Conservation (phyloP, 1,284 basidiomycete genomes). For the Abortiporus biennis region DNA sequence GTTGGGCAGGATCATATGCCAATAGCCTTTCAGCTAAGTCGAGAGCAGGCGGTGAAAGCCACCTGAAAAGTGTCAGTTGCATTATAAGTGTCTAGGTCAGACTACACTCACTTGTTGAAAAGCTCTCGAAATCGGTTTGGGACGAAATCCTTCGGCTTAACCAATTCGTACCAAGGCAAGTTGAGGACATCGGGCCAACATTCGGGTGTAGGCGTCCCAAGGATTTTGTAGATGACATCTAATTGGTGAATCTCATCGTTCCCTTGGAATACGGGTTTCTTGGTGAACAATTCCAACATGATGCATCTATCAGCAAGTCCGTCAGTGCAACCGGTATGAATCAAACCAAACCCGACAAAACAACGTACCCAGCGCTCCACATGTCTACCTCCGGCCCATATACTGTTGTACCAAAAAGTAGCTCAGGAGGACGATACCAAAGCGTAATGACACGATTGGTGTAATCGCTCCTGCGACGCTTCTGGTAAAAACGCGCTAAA, state of each 20-base stretch:
- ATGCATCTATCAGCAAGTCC: slow-evolving; percentile 66
- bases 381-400: slow-evolving; percentile 99
- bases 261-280: slow-evolving; percentile 94
- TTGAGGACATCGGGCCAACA: slow-evolving; percentile 81
- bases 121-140: slow-evolving; percentile 71
- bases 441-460: slow-evolving; percentile 98
- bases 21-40: slow-evolving; percentile 83
- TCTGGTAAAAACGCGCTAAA: slow-evolving; percentile 94
- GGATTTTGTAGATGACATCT: slow-evolving; percentile 84
- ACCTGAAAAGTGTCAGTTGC: not conserved
- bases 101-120: slow-evolving; percentile 67
- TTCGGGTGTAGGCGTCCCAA: slow-evolving; percentile 84
- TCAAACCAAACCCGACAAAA: slow-evolving; percentile 2
- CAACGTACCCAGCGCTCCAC: slow-evolving; percentile 94
- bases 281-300: slow-evolving; percentile 95
- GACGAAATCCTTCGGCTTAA: slow-evolving; percentile 76
- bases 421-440: slow-evolving; percentile 97
- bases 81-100: not conserved
- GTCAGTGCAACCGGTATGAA: slow-evolving; percentile 1
- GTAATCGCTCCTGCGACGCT: slow-evolving; percentile 86
- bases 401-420: slow-evolving; percentile 92
- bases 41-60: slow-evolving; percentile 71
- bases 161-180: slow-evolving; percentile 98
- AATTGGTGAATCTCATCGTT: slow-evolving; percentile 97
- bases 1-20: slow-evolving; percentile 74